Base-by-base conservation (phyloP, 345 rosid species). In the Jatropha curcas region DNA sequence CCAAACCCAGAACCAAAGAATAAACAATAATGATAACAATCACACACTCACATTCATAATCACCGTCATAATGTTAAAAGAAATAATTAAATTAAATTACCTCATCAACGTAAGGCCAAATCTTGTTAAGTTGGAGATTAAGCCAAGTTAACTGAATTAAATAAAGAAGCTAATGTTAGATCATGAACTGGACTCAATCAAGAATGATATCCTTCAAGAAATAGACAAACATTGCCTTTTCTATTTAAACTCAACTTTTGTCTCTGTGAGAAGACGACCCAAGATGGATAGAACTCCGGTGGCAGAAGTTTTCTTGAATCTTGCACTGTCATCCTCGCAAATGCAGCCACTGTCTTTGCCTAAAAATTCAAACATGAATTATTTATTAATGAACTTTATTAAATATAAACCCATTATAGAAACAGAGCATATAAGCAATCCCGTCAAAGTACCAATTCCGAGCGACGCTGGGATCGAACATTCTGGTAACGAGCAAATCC, bases 91-190 rank as follows among this genome's bases (percentile, higher is more conserved):
- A 39, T 51, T 20, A 27, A 17, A n/a, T 78, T 81, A 90, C 97
- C 88, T 82, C 87, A 61, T 90, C n/a, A 39, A 94, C 90, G 45
- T 60, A 90, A n/a, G 96, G 98, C 98, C 98, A 94, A 67, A 94
- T 87, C 85, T 92, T 91, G 71, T 85, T 86, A 72, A 94, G 94
- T 4, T 88, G 92, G 34, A 72, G 74, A 76, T 94, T 94, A 39
- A 92, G 92, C 98, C 98, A 94, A 57, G 71, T 77, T 75, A 94
- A 89, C 98, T 94, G 95, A 58, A 82, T 20, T 65, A 5, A 35
- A 30, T 19, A 52, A 30, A 65, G 28, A 56, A 59, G 51, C 48
- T 45, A 77, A 75, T 53, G 57, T 84, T 70, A 79, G 60, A 57
- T 60, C 16, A 58, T 35, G 68, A 43, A 60, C 45, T 17, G 45